phyloP scores from a whole-genome alignment of 768 basidiomycete genomes.

The Tricholoma bakamatsutake region DNA sequence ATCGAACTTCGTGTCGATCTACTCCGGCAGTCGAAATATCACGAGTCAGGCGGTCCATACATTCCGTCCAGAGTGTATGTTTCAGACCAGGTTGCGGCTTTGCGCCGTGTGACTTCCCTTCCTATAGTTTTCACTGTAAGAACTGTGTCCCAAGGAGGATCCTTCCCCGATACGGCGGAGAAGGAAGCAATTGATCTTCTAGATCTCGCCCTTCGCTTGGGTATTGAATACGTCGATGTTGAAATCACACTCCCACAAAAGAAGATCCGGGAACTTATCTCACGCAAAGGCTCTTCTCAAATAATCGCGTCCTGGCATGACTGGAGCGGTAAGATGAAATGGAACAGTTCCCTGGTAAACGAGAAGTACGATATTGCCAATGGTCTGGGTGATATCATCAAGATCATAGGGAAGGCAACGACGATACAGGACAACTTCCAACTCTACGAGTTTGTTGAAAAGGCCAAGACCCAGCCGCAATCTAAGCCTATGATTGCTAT shows the following conservation, averaged over 20 bases:
- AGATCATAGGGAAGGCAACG: constrained; percentile 85
- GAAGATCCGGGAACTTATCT: constrained; percentile 50
- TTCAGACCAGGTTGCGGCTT: constrained; percentile 68
- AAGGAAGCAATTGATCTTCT: constrained; percentile 73
- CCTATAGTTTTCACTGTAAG: constrained; percentile 93
- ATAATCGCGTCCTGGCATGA: constrained; percentile 96
- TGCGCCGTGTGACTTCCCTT: constrained; percentile 71
- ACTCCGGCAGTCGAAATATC: constrained; percentile 47
- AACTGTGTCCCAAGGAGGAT: constrained; percentile 83
- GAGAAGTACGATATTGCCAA: constrained; percentile 65
- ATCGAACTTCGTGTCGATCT: constrained; percentile 94
- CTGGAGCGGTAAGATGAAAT: constrained; percentile 79
- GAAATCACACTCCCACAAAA: constrained; percentile 74
- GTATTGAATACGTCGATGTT: constrained; percentile 90
- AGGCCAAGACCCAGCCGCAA: constrained; percentile 32
- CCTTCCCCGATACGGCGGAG: constrained; percentile 75
- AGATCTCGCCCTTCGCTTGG: constrained; percentile 71
- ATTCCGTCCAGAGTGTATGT: constrained; percentile 73
- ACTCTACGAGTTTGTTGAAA: constrained; percentile 65
- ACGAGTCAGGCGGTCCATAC: constrained; percentile 40
- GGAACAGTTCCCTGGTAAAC: constrained; percentile 63
- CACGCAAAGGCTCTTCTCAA: constrained; percentile 63
- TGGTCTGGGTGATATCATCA: constrained; percentile 80
- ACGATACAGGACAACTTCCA: constrained; percentile 72
- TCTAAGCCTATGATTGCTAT: constrained; percentile 88